Conservation (phyloP, 306 rosid species). For the Cicer chorassanicum region DNA sequence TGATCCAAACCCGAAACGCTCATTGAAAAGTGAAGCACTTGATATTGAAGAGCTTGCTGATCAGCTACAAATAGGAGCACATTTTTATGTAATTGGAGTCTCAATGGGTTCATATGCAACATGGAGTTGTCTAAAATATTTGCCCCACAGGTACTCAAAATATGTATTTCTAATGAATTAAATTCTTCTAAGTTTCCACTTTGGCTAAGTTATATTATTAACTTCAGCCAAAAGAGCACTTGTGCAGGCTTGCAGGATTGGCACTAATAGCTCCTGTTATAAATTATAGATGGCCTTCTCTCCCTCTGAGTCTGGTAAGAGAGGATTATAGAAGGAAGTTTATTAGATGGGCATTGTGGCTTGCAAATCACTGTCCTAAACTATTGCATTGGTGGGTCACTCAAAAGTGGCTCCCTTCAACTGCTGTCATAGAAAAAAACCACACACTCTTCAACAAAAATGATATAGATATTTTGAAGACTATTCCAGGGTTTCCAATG, state of each 20-base stretch:
- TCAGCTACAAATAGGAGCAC: conserved; percentile 67
- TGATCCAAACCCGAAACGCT: conserved; percentile 80
- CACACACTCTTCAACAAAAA: conserved; percentile 71
- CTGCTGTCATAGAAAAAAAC: conserved; percentile 75
- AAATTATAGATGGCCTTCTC: conserved; percentile 87
- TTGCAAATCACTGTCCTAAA: conserved; percentile 71
- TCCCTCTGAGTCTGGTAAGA: conserved; percentile 63
- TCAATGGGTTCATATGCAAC: conserved; percentile 93
- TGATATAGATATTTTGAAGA: conserved; percentile 77
- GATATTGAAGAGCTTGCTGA: conserved; percentile 91
- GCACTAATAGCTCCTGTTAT: conserved; percentile 81
- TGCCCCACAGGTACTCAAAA: conserved; percentile 76
- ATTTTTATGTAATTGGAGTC: conserved; percentile 84
- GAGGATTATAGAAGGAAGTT: conserved; percentile 76
- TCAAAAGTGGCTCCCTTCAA: conserved; percentile 91
- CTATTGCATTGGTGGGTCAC: conserved; percentile 85
- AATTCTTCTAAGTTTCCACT: neutral
- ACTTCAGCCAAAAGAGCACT: neutral
- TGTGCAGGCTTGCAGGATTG: conserved; percentile 84
- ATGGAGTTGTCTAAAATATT: conserved; percentile 93
- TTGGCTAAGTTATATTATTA: neutral
- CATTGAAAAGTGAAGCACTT: conserved; percentile 78
- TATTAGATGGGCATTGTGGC: conserved; percentile 60
- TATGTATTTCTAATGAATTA: neutral
- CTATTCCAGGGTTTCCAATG: conserved; percentile 81